Percentiles rank a stretch among this genome's conserved stretches.
phyloP scores from a whole-genome alignment of 345 rosid genomes.

The Syzygium aqueum region DNA sequence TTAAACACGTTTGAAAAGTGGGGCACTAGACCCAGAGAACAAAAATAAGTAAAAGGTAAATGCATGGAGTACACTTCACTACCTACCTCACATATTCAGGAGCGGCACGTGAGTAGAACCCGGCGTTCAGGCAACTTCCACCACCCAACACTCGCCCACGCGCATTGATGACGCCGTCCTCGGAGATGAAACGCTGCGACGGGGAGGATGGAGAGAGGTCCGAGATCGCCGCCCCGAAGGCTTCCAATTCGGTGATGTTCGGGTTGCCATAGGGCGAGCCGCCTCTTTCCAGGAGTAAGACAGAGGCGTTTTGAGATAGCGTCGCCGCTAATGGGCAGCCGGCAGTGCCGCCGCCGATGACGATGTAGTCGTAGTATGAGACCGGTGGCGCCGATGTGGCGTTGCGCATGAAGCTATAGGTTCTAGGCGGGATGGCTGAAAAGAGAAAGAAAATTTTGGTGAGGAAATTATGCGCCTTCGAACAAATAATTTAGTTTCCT shows the following conservation, averaged over 20 bases:
- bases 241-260: constrained; percentile 15
- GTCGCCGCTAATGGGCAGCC: constrained; percentile 43
- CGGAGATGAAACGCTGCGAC: constrained; percentile 32
- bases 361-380: constrained; percentile 25
- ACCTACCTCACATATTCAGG: constrained; percentile 2
- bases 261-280: constrained; percentile 32
- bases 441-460: background rate
- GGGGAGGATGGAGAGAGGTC: constrained; percentile 22
- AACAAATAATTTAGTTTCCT: background rate
- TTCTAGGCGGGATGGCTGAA: background rate
- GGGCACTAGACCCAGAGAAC: background rate
- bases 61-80: background rate
- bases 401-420: constrained; percentile 6
- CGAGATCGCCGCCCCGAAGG: constrained; percentile 12
- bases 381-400: constrained; percentile 17
- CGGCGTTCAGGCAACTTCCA: constrained; percentile 32
- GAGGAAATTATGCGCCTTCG: background rate
- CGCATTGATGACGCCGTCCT: constrained; percentile 36
- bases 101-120: constrained; percentile 28
- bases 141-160: constrained; percentile 39
- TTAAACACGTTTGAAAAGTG: background rate
- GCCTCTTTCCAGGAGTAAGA: constrained; percentile 35
- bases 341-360: constrained; percentile 39
- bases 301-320: constrained; percentile 19
- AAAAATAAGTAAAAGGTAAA: background rate